phyloP scores from a whole-genome alignment of 1,139 yeast species.

The Yamadazyma sp. region DNA sequence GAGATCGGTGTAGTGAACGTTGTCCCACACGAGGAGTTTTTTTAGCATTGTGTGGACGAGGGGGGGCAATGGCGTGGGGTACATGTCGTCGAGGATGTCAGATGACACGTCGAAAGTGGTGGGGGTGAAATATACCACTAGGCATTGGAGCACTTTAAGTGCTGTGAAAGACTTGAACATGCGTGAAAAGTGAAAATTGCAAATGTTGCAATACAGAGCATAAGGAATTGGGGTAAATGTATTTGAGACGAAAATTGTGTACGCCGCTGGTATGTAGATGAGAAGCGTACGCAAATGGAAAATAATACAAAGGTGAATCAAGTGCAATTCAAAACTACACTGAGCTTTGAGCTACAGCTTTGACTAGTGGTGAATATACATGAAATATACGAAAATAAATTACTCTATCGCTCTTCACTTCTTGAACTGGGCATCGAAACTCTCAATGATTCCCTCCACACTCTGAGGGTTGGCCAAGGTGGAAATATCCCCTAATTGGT shows the following conservation, averaged over 20 bases:
- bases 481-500: constrained; percentile 88
- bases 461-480: constrained; percentile 88
- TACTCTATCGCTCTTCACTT: constrained; percentile 1
- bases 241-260: no score
- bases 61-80: constrained; percentile 3
- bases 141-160: constrained; percentile 29
- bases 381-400: neutral
- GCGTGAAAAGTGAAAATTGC: no score
- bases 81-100: constrained; percentile 21
- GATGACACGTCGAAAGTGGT: constrained; percentile 43
- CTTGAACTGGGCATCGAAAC: constrained; percentile 42
- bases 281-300: no score
- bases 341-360: no score
- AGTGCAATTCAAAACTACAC: no score
- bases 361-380: no score
- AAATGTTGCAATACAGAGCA: no score
- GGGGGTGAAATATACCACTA: constrained; percentile 34
- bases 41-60: constrained; percentile 25
- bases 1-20: constrained; percentile 68
- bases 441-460: constrained; percentile 70
- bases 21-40: constrained; percentile 78
- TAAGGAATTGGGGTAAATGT: no score
- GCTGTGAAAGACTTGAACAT: constrained; percentile 22
- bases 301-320: no score
- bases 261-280: no score